These are phyloP conservation scores for Esteya vermicola DNA, from an alignment of 2,329 filamentous ascomycete genomes.

Conservation along the genomic window DNA sequence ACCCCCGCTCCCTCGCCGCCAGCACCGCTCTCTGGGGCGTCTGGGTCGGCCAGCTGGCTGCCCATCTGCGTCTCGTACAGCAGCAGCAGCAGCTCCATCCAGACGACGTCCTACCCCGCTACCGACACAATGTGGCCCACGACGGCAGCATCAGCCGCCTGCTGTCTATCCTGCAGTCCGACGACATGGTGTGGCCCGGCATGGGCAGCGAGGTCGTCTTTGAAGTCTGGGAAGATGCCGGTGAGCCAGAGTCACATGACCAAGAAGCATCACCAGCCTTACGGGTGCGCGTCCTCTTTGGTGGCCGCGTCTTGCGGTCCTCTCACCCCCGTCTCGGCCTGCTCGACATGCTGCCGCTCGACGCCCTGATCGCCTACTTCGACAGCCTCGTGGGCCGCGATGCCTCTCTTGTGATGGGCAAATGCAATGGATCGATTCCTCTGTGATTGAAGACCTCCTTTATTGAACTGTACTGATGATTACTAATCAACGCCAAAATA, in stretches of 20 bases:
- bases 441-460: too few relatives aligned
- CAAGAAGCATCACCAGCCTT: too few relatives aligned
- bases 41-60: slow-evolving; percentile 57
- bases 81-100: not conserved
- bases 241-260: too few relatives aligned
- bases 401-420: slow-evolving; percentile 20
- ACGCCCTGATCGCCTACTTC: slow-evolving; percentile 53
- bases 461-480: too few relatives aligned
- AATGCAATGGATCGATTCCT: slow-evolving; percentile 10
- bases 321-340: slow-evolving; percentile 53
- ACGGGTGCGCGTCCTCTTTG: slow-evolving; percentile 57
- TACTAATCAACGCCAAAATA: too few relatives aligned
- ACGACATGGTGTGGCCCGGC: slow-evolving; percentile 70
- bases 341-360: slow-evolving; percentile 57
- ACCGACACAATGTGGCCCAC: slow-evolving; percentile 68
- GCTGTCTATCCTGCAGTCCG: slow-evolving; percentile 55
- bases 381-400: slow-evolving; percentile 51
- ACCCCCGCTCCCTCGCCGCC: slow-evolving; percentile 44
- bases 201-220: slow-evolving; percentile 72
- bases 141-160: slow-evolving; percentile 59
- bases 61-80: slow-evolving; percentile 37
- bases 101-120: too few relatives aligned
- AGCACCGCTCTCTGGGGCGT: slow-evolving; percentile 52
- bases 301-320: slow-evolving; percentile 51
- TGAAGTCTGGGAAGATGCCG: slow-evolving; percentile 49